Evolutionary conservation across 257 asterid species (phyloP).

Genomic region (Solanum microdontum): DNA sequence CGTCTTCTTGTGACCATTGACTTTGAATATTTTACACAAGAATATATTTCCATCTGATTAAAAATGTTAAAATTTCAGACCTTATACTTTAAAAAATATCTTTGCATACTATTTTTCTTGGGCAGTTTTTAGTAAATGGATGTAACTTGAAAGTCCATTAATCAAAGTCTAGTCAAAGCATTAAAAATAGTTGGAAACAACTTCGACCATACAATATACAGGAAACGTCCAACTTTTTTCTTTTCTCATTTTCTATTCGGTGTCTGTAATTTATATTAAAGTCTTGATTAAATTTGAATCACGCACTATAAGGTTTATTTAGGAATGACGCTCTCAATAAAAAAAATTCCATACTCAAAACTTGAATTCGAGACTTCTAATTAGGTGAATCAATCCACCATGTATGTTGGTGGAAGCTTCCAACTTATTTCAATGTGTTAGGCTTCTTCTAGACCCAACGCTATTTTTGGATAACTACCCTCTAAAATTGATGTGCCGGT

Average conservation of each 20-base stretch:
- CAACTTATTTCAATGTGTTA: neutral
- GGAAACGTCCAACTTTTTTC: neutral
- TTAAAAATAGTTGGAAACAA: neutral
- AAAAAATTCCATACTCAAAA: no score
- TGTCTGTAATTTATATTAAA: no score
- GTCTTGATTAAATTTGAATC: no score
- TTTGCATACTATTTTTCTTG: neutral
- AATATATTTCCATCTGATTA: neutral
- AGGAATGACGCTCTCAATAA: fast-evolving
- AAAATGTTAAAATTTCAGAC: neutral
- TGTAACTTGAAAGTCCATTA: neutral
- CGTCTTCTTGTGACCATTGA: neutral
- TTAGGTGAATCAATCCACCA: no score
- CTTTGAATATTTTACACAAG: neutral
- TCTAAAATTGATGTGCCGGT: neutral
- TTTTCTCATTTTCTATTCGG: no score
- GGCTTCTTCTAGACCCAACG: neutral
- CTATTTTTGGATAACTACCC: neutral
- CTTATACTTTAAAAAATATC: neutral
- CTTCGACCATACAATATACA: neutral
- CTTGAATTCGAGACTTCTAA: fast-evolving
- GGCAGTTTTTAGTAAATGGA: neutral
- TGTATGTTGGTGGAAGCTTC: neutral
- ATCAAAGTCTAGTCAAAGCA: neutral
- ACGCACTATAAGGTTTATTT: fast-evolving